These are phyloP conservation scores for Parathielavia hyrcaniae DNA, from an alignment of 495 filamentous ascomycete species.

Conservation along the genomic window DNA sequence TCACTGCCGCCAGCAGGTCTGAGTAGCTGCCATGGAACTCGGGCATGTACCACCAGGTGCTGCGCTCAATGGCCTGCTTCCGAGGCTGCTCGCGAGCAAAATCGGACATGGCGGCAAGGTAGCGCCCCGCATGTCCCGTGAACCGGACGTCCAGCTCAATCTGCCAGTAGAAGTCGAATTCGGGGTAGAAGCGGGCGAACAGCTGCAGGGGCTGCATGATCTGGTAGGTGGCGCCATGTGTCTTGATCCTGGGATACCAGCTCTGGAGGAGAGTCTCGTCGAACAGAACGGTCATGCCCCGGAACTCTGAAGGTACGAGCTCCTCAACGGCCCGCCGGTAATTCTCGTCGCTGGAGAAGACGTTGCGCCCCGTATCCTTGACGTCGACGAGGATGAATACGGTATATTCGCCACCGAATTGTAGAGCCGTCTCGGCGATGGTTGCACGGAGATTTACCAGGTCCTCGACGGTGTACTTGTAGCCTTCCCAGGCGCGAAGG, in stretches of 20 bases:
- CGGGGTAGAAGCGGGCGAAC: constrained; percentile 3
- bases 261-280: constrained; percentile 5
- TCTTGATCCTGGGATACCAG: constrained; percentile 5
- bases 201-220: constrained; percentile 12
- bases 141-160: constrained; percentile 8
- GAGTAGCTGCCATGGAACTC: constrained; percentile 1
- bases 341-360: constrained; percentile 3
- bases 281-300: neutral
- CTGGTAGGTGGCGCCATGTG: constrained; percentile 6
- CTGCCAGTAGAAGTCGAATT: constrained; percentile 8
- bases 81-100: constrained; percentile 8
- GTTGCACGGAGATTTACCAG: constrained; percentile 4
- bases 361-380: neutral
- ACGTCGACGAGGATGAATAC: constrained; percentile 9
- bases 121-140: constrained; percentile 8
- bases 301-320: constrained; percentile 4
- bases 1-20: neutral
- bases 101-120: neutral
- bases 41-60: constrained; percentile 9
- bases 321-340: constrained; percentile 1
- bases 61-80: constrained; percentile 8
- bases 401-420: constrained; percentile 3
- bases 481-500: constrained; percentile 3
- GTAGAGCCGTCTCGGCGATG: neutral
- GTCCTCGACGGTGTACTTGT: constrained; percentile 8